Percentiles rank a stretch among this genome's conserved stretches.
Conservation (phyloP, 129 eudicot species). For the Tagetes patula region DNA sequence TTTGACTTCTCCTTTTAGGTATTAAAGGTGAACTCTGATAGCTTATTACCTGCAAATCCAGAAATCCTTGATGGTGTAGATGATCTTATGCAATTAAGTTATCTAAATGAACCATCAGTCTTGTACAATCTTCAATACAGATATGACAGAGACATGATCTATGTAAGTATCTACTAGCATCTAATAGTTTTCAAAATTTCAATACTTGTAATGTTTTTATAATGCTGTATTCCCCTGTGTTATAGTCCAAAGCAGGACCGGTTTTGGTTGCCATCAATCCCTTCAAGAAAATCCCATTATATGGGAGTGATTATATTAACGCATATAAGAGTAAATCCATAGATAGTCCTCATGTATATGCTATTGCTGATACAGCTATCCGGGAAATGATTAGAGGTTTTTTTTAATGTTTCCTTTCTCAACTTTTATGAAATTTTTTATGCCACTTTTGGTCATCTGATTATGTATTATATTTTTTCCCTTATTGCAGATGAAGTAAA, state of each 20-base stretch:
- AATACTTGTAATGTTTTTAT: constrained; percentile 14
- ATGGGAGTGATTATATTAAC: constrained; percentile 74
- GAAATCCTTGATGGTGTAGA: constrained; percentile 98
- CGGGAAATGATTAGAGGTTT: constrained; percentile 92
- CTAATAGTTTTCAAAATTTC: neutral
- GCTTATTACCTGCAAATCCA: constrained; percentile 85
- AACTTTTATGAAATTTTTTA: neutral
- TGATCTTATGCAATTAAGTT: constrained; percentile 98
- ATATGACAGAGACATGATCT: constrained; percentile 75
- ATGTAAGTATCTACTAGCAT: constrained; percentile 51
- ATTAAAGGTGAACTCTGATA: constrained; percentile 57
- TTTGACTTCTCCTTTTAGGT: constrained; percentile 51
- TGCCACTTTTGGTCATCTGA: constrained; percentile 13
- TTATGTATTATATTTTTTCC: constrained; percentile 14
- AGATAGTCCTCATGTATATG: constrained; percentile 94
- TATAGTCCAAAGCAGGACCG: constrained; percentile 95
- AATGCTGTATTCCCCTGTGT: constrained; percentile 10
- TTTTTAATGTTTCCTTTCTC: constrained; percentile 8
- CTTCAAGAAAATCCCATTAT: constrained; percentile 75
- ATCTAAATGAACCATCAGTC: constrained; percentile 86
- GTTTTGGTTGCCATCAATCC: constrained; percentile 92
- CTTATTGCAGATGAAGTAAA: constrained; percentile 83
- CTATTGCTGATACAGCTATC: constrained; percentile 85
- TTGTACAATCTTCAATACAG: constrained; percentile 86
- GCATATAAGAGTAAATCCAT: constrained; percentile 69